phyloP scores from a whole-genome alignment of 73 alveolate genomes.

The Paramecium caudatum region DNA sequence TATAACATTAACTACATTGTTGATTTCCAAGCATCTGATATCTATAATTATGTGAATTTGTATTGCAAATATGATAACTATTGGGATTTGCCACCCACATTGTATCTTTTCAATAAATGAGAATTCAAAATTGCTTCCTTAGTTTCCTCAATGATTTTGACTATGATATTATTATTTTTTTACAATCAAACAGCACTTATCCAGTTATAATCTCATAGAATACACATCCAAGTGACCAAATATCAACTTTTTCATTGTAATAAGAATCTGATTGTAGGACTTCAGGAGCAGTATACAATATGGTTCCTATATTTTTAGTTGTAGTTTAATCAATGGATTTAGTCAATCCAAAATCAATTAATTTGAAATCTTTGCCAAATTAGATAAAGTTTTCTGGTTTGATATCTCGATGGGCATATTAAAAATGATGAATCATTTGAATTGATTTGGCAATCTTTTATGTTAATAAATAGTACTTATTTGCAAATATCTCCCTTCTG shows the following conservation, averaged over 20 bases:
- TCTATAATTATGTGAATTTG: too few species aligned
- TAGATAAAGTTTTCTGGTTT: neutral
- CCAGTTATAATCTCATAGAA: conserved; percentile 68
- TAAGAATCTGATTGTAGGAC: neutral
- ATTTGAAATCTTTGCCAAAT: neutral
- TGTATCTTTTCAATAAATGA: too few species aligned
- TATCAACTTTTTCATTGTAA: conserved; percentile 16
- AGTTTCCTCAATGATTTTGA: too few species aligned
- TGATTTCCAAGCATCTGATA: too few species aligned
- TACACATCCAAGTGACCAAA: conserved; percentile 74
- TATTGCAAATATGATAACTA: too few species aligned
- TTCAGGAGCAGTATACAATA: neutral
- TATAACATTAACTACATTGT: too few species aligned
- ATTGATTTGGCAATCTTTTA: neutral
- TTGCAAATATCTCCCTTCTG: neutral
- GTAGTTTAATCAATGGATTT: neutral
- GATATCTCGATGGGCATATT: neutral
- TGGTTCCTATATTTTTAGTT: neutral
- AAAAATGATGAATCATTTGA: neutral
- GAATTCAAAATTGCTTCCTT: too few species aligned
- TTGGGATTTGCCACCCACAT: too few species aligned
- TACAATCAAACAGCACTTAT: too few species aligned
- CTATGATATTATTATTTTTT: too few species aligned
- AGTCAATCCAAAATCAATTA: neutral
- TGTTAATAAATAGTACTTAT: neutral